Evolutionary conservation across 805 yeast genomes (phyloP).

Genomic region (Vanderwaltozyma polyspora): DNA sequence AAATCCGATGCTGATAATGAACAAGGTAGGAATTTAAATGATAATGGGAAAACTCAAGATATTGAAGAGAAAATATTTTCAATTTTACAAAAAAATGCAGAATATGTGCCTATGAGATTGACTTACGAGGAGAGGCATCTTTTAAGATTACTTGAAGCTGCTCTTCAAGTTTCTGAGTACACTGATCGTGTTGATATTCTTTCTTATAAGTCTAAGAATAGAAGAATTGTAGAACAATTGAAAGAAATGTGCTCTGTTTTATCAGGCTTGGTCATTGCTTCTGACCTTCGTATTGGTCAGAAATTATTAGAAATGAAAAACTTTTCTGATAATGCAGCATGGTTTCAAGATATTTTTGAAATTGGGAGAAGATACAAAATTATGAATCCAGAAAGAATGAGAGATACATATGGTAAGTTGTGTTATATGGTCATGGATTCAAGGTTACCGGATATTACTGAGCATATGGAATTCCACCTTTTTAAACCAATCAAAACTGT

Average conservation of each 20-base stretch:
- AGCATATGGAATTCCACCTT: constrained; percentile 64
- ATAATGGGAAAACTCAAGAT: constrained; percentile 6
- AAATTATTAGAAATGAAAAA: constrained; percentile 52
- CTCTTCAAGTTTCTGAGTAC: constrained; percentile 66
- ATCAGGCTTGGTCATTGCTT: constrained; percentile 70
- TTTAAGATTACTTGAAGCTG: constrained; percentile 59
- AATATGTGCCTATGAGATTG: constrained; percentile 59
- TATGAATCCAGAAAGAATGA: constrained; percentile 75
- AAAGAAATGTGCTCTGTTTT: constrained; percentile 69
- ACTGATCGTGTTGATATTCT: constrained; percentile 69
- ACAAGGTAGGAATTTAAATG: constrained; percentile 17
- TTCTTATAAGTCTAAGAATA: constrained; percentile 54
- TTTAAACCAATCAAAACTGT: constrained; percentile 65
- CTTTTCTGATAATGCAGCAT: constrained; percentile 56
- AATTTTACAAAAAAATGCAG: constrained; percentile 34
- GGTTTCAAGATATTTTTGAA: constrained; percentile 64
- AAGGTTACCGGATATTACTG: constrained; percentile 55
- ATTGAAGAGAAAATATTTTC: constrained; percentile 25
- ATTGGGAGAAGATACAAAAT: constrained; percentile 72
- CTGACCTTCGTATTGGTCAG: constrained; percentile 61
- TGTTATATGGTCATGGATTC: constrained; percentile 85
- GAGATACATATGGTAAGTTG: constrained; percentile 67
- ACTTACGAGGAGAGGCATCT: constrained; percentile 59
- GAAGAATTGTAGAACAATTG: constrained; percentile 59
- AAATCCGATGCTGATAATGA: constrained; percentile 8